Base-by-base conservation (phyloP, 495 filamentous ascomycete genomes). In the Halenospora varia region DNA sequence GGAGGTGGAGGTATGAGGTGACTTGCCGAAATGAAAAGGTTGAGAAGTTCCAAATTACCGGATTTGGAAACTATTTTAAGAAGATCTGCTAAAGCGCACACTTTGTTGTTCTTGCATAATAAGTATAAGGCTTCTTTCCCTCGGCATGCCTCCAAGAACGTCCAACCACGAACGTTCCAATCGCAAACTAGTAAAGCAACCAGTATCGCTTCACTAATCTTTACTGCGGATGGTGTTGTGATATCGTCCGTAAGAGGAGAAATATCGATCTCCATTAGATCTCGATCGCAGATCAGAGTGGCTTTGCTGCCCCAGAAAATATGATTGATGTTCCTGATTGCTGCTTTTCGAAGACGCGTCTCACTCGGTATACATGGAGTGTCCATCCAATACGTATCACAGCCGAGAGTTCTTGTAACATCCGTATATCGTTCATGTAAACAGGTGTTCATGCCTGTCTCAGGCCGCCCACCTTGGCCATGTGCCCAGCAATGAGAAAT, bases 341-440 rank as follows among this genome's bases (percentile, higher is more conserved):
- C 56, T 46, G 65, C 62, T 26, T 51, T 54, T 15, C 65, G 45
- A 8, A 69, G 59, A 1, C 49, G 10, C n/a, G 55, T 26, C 23
- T 58, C 55, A 2, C 49, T 52, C n/a, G 66, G 65, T 10, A 69
- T 67, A 39, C 66, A 69, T 6, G 62, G 42, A 1, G 61, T 62
- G 40, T 69, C 65, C 48, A 67, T 67, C 66, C 66, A 69, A 26
- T 67, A 68, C 13, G 66, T 66, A 10, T 57, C 26, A 40, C 62
- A 68, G 18, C 56, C 59, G 2, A 61, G 22, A 2, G 40, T 39
- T 35, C 15, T 50, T 2, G 66, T 62, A 2, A 69, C 26, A 15
- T 15, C 20, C 2, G 18, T 17, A 46, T 65, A 69, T 10, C 65
- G 59, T 3, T 50, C 35, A 42, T 69, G 65, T 0, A 67, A 48